Conservation (phyloP, 208 protist species). For the Leishmania aethiopica region DNA sequence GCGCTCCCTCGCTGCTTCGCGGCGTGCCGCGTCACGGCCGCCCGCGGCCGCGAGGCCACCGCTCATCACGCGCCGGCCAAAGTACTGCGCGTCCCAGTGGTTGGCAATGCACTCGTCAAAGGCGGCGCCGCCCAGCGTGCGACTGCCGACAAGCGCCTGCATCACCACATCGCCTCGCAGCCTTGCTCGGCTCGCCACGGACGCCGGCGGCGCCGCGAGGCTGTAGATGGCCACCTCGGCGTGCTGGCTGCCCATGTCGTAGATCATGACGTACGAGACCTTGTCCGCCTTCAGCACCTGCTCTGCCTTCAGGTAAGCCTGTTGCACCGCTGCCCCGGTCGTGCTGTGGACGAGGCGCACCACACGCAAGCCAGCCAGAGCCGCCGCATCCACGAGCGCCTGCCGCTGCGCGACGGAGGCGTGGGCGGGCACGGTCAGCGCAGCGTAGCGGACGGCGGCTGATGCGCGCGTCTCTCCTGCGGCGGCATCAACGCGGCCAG, state of each 20-base stretch:
- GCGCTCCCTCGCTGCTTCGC: conserved; percentile 39
- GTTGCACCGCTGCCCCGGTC: conserved; percentile 75
- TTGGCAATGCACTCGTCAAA: conserved; percentile 91
- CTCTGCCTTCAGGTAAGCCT: conserved; percentile 53
- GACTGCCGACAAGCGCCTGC: conserved; percentile 55
- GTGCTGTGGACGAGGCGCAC: conserved; percentile 83
- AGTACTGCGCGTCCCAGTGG: conserved; percentile 70
- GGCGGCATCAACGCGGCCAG: background rate
- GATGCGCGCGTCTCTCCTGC: background rate
- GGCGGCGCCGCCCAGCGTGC: conserved; percentile 74
- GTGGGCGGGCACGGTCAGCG: conserved; percentile 77
- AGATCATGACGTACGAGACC: conserved; percentile 70
- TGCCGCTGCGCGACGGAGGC: conserved; percentile 77
- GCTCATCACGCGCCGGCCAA: conserved; percentile 33
- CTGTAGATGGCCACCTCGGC: conserved; percentile 81
- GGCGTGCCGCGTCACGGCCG: conserved; percentile 16
- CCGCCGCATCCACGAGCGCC: conserved; percentile 87
- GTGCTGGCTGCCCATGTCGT: conserved; percentile 82
- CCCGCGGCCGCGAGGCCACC: conserved; percentile 4
- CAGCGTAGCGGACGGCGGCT: conserved; percentile 50
- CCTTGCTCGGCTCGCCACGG: conserved; percentile 4
- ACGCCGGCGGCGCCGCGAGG: conserved; percentile 31
- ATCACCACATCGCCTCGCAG: conserved; percentile 5
- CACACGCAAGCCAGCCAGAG: conserved; percentile 79
- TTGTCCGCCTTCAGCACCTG: conserved; percentile 37